A percentile compares a stretch with the other conserved stretches of the same genome.
Evolutionary conservation across 306 rosid species (phyloP).

Genomic region (Rubus idaeus): DNA sequence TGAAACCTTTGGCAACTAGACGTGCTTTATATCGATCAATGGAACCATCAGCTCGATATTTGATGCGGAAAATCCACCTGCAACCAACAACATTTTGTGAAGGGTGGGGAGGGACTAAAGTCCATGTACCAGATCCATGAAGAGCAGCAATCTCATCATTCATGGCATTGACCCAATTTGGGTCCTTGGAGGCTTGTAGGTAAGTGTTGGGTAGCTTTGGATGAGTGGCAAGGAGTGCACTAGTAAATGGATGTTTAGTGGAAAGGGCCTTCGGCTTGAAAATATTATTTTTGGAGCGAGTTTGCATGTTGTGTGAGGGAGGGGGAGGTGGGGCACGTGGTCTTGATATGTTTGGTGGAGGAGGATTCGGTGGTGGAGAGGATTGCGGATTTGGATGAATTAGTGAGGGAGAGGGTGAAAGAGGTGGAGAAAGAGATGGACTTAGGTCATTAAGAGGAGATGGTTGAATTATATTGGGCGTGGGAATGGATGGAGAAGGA

Average conservation of each 20-base stretch:
- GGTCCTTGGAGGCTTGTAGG: not conserved
- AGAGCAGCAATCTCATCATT: not conserved
- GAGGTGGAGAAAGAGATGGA: not conserved
- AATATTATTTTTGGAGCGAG: not conserved
- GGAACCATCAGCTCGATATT: not conserved
- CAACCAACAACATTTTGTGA: not conserved
- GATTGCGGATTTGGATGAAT: not conserved
- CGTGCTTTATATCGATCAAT: too few species aligned
- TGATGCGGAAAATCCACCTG: conserved; percentile 1
- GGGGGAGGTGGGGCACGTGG: too few species aligned
- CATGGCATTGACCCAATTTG: not conserved
- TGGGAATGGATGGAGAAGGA: too few species aligned
- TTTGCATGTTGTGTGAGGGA: not conserved
- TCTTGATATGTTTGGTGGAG: not conserved
- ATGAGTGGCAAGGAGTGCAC: not conserved
- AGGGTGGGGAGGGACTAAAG: not conserved
- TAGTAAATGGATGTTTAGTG: not conserved
- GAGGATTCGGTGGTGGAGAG: not conserved
- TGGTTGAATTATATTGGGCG: too few species aligned
- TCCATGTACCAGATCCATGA: not conserved
- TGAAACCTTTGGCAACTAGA: not conserved
- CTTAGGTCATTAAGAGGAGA: not conserved
- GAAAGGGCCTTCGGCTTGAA: not conserved
- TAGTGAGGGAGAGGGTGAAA: not conserved
- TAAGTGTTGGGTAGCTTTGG: not conserved